These are phyloP conservation scores for Irpex sp. DNA, from an alignment of 1,284 basidiomycete species.

Conservation along the genomic window DNA sequence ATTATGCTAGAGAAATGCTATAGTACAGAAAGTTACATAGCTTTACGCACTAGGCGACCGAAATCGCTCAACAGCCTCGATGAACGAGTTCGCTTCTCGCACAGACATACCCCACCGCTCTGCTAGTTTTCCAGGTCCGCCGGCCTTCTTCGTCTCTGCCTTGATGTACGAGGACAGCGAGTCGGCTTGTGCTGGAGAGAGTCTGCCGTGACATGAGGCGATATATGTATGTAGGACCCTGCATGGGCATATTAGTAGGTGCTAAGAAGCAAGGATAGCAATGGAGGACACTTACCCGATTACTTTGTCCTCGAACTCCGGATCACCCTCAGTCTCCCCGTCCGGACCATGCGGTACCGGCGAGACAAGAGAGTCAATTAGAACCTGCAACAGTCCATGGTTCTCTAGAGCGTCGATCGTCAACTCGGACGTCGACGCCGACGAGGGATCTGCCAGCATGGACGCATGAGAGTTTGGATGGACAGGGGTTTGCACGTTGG, in stretches of 20 bases:
- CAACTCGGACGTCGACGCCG: constrained; percentile 42
- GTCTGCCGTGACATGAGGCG: constrained; percentile 34
- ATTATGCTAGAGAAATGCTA: not conserved
- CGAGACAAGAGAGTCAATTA: constrained; percentile 39
- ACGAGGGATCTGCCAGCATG: constrained; percentile 45
- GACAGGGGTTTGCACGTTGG: constrained; percentile 29
- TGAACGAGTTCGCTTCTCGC: constrained; percentile 19
- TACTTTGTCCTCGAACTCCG: constrained; percentile 80
- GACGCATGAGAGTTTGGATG: constrained; percentile 66
- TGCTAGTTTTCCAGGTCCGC: constrained; percentile 16
- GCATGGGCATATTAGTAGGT: not conserved
- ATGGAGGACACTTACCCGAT: constrained; percentile 44
- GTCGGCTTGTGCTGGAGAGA: constrained; percentile 40
- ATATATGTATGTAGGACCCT: constrained; percentile 56
- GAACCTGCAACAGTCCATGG: constrained; percentile 36
- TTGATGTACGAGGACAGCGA: constrained; percentile 31
- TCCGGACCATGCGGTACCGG: constrained; percentile 63
- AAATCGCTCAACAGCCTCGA: constrained; percentile 12
- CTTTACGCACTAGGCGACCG: not conserved
- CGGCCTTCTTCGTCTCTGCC: constrained; percentile 16
- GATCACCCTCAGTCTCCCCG: constrained; percentile 65
- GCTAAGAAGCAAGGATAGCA: not conserved
- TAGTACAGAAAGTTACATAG: not conserved
- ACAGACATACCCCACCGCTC: constrained; percentile 20
- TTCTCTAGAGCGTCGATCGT: constrained; percentile 45